Conservation (phyloP, 768 basidiomycete species). For the Rhizopogon vesiculosus region DNA sequence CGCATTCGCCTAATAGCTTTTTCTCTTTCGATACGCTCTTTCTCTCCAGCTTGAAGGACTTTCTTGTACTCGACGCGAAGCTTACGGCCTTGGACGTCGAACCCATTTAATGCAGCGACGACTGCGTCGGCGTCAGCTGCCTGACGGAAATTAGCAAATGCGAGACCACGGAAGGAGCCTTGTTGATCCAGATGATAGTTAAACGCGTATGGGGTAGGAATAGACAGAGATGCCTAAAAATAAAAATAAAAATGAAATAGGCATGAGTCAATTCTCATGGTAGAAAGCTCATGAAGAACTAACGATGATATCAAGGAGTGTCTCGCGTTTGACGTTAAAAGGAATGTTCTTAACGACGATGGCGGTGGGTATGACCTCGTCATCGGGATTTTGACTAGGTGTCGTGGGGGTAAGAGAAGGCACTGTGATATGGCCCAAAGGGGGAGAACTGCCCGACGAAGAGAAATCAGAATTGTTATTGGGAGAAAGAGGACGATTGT, state of each 20-base stretch:
- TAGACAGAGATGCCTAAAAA: slow-evolving; percentile 76
- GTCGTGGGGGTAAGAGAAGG: slow-evolving; percentile 45
- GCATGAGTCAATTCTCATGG: slow-evolving; percentile 1
- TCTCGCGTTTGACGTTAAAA: slow-evolving; percentile 96
- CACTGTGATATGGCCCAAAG: slow-evolving; percentile 40
- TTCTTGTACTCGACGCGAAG: slow-evolving; percentile 99
- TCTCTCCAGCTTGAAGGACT: slow-evolving; percentile 97
- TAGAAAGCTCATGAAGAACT: slow-evolving; percentile 27
- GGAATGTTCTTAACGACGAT: slow-evolving; percentile 99
- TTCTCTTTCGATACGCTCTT: slow-evolving; percentile 97
- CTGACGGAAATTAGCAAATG: slow-evolving; percentile 97
- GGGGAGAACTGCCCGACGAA: slow-evolving; percentile 81
- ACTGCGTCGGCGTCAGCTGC: slow-evolving; percentile 90
- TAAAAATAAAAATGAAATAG: slow-evolving; percentile 3
- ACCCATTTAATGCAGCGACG: slow-evolving; percentile 93
- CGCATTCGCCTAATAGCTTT: slow-evolving; percentile 98
- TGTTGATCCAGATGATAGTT: slow-evolving; percentile 98
- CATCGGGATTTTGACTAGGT: slow-evolving; percentile 55
- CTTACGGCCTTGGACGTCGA: slow-evolving; percentile 94
- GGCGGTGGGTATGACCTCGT: slow-evolving; percentile 97
- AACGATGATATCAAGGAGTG: slow-evolving; percentile 94
- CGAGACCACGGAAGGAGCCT: slow-evolving; percentile 94
- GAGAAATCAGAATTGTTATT: slow-evolving; percentile 88
- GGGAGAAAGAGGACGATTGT: slow-evolving; percentile 78
- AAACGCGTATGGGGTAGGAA: slow-evolving; percentile 98